Evolutionary conservation across 305 asterid species (phyloP).

Genomic region (Fraxinus nigra): DNA sequence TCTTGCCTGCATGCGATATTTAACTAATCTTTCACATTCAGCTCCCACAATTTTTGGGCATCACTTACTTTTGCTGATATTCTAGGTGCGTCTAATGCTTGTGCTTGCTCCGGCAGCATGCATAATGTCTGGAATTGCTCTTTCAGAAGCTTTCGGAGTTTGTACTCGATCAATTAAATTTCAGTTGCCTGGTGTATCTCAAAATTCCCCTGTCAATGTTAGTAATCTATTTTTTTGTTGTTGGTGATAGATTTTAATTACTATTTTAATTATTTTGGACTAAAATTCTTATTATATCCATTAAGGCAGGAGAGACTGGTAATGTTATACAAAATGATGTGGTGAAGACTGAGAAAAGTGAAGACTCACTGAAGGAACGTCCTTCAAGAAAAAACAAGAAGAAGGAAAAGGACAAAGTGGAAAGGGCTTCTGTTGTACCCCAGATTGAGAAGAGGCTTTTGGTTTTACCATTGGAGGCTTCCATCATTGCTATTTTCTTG

Average conservation of each 20-base stretch:
- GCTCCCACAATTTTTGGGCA: neutral
- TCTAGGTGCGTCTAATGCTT: conserved; percentile 95
- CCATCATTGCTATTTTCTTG: conserved; percentile 66
- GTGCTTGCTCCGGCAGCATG: conserved; percentile 99
- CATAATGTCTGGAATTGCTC: conserved; percentile 98
- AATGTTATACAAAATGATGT: conserved; percentile 45
- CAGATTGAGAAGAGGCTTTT: conserved; percentile 56
- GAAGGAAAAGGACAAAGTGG: conserved; percentile 63
- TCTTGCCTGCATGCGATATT: neutral
- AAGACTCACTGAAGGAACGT: conserved; percentile 62
- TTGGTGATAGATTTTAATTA: neutral
- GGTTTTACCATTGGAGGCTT: conserved; percentile 77
- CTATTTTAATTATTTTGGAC: conserved; percentile 14
- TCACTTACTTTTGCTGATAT: conserved; percentile 30
- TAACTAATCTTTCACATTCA: conserved; percentile 4
- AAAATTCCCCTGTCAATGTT: conserved; percentile 46
- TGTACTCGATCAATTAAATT: conserved; percentile 78
- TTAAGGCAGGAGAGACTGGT: conserved; percentile 70
- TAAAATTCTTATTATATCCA: conserved; percentile 31
- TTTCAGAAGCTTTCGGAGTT: conserved; percentile 88
- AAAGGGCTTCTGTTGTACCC: conserved; percentile 48
- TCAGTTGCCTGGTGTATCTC: conserved; percentile 44
- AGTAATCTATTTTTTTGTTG: conserved; percentile 30
- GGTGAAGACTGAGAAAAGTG: conserved; percentile 62
- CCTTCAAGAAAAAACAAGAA: conserved; percentile 70